Percentiles rank a stretch among this genome's conserved stretches.
phyloP scores from a whole-genome alignment of 495 filamentous ascomycete genomes.

The Podospora pseudoanserina region DNA sequence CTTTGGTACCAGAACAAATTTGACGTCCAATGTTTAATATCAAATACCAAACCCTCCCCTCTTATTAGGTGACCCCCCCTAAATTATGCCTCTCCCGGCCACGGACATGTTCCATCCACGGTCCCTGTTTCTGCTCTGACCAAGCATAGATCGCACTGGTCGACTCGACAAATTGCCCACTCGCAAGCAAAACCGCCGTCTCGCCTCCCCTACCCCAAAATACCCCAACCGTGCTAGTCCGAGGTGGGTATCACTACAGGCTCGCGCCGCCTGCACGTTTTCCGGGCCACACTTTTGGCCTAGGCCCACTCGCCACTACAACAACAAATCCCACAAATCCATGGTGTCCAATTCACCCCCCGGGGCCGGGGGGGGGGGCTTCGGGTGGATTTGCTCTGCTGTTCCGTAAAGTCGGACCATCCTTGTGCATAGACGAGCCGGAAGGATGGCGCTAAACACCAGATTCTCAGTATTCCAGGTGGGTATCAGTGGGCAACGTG shows the following conservation, averaged over 20 bases:
- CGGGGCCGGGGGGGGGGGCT: neutral
- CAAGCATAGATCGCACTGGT: neutral
- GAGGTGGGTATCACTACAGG: constrained; percentile 7
- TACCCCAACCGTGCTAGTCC: neutral
- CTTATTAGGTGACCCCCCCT: neutral
- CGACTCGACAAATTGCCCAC: neutral
- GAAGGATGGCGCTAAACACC: neutral
- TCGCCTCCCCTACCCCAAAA: neutral
- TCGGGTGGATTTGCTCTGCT: neutral
- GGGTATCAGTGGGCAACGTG: neutral
- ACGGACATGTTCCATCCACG: neutral
- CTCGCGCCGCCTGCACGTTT: constrained; percentile 21
- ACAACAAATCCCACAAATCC: neutral
- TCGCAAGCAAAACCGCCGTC: neutral
- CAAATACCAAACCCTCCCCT: neutral
- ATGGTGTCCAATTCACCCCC: too few species aligned
- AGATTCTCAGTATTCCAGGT: neutral
- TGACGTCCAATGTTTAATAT: neutral
- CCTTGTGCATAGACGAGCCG: constrained; percentile 1
- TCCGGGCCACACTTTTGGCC: constrained; percentile 8
- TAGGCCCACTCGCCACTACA: constrained; percentile 5
- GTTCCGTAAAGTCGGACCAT: constrained; percentile 3
- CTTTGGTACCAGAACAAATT: constrained; percentile 12
- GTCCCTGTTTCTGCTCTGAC: neutral
- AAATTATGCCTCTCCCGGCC: constrained; percentile 1